Percentiles rank a stretch among this genome's conserved stretches.
These are phyloP conservation scores for Sarocladium strictum DNA, from an alignment of 2,329 filamentous ascomycete genomes.

Conservation along the genomic window DNA sequence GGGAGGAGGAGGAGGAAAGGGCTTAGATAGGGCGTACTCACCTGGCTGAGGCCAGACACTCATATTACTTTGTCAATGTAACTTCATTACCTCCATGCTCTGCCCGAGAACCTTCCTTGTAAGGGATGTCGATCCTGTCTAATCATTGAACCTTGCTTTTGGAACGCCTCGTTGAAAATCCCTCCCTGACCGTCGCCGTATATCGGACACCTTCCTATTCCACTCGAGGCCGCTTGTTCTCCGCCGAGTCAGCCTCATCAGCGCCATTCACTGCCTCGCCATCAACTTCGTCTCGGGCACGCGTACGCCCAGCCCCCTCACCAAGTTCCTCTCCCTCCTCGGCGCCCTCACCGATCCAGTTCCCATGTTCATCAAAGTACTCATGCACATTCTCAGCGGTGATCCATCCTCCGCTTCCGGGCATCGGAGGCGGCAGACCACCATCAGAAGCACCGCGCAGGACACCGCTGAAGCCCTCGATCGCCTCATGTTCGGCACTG, in stretches of 20 bases:
- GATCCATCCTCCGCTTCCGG: conserved; percentile 76
- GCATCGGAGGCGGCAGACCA: conserved; percentile 59
- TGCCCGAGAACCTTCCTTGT: background rate
- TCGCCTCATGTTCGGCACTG: conserved; percentile 39
- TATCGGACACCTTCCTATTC: conserved; percentile 24
- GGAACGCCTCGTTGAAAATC: background rate
- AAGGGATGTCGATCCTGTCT: background rate
- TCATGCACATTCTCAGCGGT: conserved; percentile 86
- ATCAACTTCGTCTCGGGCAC: conserved; percentile 48
- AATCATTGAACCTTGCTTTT: background rate
- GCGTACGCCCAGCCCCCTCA: conserved; percentile 57
- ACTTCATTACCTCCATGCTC: background rate
- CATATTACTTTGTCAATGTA: background rate
- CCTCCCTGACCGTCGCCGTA: background rate
- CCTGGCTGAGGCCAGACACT: background rate
- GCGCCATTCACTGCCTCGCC: conserved; percentile 29
- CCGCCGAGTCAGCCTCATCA: conserved; percentile 29
- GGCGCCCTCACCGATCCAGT: conserved; percentile 56
- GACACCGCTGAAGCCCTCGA: conserved; percentile 53
- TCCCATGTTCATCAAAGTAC: conserved; percentile 75
- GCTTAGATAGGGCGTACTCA: background rate
- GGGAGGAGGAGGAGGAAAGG: background rate
- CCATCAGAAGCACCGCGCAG: conserved; percentile 40
- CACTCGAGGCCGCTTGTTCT: conserved; percentile 42
- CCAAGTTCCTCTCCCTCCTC: conserved; percentile 48